phyloP scores from a whole-genome alignment of 2,329 filamentous ascomycete genomes.

The Simplicillium aogashimaense region DNA sequence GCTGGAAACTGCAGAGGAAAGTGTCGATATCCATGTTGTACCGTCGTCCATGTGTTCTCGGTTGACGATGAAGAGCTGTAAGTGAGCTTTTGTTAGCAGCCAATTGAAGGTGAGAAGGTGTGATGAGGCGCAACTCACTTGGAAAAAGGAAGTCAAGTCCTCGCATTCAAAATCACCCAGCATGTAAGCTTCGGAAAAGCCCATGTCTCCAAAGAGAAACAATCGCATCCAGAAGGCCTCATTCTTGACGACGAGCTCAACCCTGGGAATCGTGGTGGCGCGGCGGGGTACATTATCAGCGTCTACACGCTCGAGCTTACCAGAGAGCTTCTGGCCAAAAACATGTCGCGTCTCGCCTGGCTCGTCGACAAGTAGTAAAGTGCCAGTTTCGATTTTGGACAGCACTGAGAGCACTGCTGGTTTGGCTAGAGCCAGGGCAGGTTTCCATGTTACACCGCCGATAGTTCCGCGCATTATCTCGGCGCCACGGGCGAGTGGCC shows the following conservation, averaged over 20 bases:
- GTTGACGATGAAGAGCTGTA: slow-evolving; percentile 60
- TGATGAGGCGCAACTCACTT: slow-evolving; percentile 27
- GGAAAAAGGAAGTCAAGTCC: slow-evolving; percentile 59
- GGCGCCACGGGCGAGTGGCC: slow-evolving; percentile 26
- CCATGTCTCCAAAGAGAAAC: slow-evolving; percentile 64
- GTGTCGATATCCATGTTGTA: slow-evolving; percentile 48
- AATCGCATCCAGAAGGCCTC: slow-evolving; percentile 63
- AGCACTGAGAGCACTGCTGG: slow-evolving; percentile 34
- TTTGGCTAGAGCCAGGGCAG: slow-evolving; percentile 34
- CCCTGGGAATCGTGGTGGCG: slow-evolving; percentile 25
- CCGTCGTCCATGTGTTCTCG: slow-evolving; percentile 54
- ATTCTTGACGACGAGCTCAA: slow-evolving; percentile 50
- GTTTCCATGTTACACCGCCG: slow-evolving; percentile 35
- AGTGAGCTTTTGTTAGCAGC: not conserved
- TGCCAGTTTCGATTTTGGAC: slow-evolving; percentile 35
- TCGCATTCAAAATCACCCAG: slow-evolving; percentile 58
- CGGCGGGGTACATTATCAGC: slow-evolving; percentile 22
- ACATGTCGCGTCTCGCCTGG: slow-evolving; percentile 27
- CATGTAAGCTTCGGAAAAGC: slow-evolving; percentile 66
- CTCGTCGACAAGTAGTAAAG: slow-evolving; percentile 37
- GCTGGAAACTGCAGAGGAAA: slow-evolving; percentile 47
- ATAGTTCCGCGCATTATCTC: slow-evolving; percentile 31
- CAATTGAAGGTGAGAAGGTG: not conserved
- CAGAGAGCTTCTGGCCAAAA: slow-evolving; percentile 34
- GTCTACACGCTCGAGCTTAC: slow-evolving; percentile 22